Conservation (phyloP, 169 alveolate species). For the Cyclospora cayetanensis region DNA sequence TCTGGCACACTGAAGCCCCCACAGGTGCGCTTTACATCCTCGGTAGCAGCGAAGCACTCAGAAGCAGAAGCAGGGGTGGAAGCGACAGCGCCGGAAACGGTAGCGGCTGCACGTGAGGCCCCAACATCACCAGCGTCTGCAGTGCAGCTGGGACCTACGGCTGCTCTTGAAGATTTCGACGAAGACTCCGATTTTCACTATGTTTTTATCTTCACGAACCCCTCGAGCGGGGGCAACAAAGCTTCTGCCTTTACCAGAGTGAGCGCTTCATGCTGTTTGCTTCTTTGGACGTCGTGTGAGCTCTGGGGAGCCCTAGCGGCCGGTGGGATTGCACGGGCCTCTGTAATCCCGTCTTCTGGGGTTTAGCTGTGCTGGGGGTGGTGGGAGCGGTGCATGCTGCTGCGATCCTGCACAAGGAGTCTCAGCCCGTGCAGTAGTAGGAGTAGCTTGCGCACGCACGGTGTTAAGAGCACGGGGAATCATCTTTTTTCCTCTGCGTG, state of each 20-base stretch:
- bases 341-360: too few relatives aligned
- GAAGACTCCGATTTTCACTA: background rate
- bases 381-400: too few relatives aligned
- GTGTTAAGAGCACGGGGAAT: too few relatives aligned
- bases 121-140: slow-evolving; percentile 28
- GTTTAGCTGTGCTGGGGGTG: too few relatives aligned
- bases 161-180: background rate
- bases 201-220: slow-evolving; percentile 77
- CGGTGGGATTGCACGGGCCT: too few relatives aligned
- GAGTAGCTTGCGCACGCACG: too few relatives aligned
- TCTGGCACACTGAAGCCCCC: background rate
- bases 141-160: background rate
- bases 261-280: background rate
- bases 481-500: too few relatives aligned
- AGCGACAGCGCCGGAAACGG: background rate
- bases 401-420: too few relatives aligned
- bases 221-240: slow-evolving; percentile 80
- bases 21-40: background rate
- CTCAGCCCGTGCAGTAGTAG: too few relatives aligned
- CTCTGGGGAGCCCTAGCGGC: too few relatives aligned
- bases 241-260: slow-evolving; percentile 75
- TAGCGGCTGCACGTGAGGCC: slow-evolving; percentile 32
- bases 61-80: slow-evolving; percentile 11
- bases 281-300: background rate
- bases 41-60: background rate